Evolutionary conservation across 2,329 filamentous ascomycete genomes (phyloP).

Genomic region (Monilinia polystroma): DNA sequence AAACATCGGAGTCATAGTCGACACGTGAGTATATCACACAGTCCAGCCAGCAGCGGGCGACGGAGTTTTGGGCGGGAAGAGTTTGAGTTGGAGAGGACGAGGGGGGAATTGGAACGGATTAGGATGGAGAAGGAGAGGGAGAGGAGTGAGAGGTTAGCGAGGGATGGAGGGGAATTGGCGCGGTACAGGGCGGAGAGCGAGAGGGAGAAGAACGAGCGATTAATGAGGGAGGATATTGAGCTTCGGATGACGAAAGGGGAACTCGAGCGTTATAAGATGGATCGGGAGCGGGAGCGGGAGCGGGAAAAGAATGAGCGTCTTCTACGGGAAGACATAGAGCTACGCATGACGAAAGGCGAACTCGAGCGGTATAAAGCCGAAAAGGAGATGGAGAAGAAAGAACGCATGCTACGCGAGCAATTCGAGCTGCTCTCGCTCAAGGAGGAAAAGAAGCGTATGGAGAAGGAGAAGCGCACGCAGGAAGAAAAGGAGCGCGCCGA

Average conservation of each 20-base stretch:
- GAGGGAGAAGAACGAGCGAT: too few species aligned
- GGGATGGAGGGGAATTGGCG: too few species aligned
- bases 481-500: conserved; percentile 42
- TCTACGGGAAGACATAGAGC: conserved; percentile 3
- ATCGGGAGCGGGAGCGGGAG: background rate
- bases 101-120: conserved; percentile 48
- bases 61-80: conserved; percentile 36
- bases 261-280: conserved; percentile 1
- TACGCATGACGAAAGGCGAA: conserved; percentile 4
- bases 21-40: conserved; percentile 21
- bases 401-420: conserved; percentile 9
- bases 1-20: conserved; percentile 19
- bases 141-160: conserved; percentile 48
- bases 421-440: conserved; percentile 16
- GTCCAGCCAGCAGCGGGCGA: background rate
- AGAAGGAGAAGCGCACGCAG: conserved; percentile 12
- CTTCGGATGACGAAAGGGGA: conserved; percentile 12
- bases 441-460: conserved; percentile 21
- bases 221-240: conserved; percentile 36
- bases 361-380: conserved; percentile 3
- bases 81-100: conserved; percentile 45
- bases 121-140: conserved; percentile 42
- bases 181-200: too few species aligned
- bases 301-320: conserved; percentile 4
- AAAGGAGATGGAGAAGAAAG: conserved; percentile 11